These are phyloP conservation scores for Purpureocillium lavendulum DNA, from an alignment of 2,329 filamentous ascomycete genomes.

Conservation along the genomic window DNA sequence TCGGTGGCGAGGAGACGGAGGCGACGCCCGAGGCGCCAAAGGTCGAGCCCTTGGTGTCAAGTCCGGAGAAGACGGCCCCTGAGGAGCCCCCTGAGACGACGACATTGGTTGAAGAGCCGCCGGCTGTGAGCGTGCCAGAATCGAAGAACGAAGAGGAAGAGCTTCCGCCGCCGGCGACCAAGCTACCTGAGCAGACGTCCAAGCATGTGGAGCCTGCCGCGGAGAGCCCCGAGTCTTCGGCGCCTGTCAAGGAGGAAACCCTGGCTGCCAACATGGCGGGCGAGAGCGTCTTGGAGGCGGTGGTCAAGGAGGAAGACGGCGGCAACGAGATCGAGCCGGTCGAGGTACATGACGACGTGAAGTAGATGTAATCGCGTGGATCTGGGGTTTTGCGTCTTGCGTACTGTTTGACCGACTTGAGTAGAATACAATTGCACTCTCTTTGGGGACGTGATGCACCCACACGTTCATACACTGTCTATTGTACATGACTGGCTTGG, in stretches of 20 bases:
- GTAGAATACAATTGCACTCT: neutral
- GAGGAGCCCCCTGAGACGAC: constrained; percentile 1
- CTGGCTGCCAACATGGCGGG: constrained; percentile 33
- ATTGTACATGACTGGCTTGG: no score
- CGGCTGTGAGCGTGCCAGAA: neutral
- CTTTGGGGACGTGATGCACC: no score
- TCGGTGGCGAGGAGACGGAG: constrained; percentile 12
- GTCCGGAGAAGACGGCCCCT: constrained; percentile 2
- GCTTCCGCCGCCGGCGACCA: no score
- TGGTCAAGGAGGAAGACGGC: constrained; percentile 24
- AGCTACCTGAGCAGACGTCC: no score
- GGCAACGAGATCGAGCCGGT: constrained; percentile 24
- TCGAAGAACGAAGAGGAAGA: neutral
- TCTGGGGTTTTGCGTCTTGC: neutral
- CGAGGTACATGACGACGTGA: constrained; percentile 24
- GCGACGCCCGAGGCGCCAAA: constrained; percentile 1
- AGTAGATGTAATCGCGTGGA: constrained; percentile 11
- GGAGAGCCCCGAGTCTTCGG: constrained; percentile 1
- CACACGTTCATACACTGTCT: no score
- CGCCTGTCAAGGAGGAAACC: constrained; percentile 21
- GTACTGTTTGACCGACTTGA: no score
- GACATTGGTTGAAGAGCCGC: constrained; percentile 1
- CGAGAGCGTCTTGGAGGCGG: constrained; percentile 31
- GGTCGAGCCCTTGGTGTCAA: no score
- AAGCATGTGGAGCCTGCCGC: neutral